These are phyloP conservation scores for Ogataea pini DNA, from an alignment of 805 yeast species.

Conservation along the genomic window DNA sequence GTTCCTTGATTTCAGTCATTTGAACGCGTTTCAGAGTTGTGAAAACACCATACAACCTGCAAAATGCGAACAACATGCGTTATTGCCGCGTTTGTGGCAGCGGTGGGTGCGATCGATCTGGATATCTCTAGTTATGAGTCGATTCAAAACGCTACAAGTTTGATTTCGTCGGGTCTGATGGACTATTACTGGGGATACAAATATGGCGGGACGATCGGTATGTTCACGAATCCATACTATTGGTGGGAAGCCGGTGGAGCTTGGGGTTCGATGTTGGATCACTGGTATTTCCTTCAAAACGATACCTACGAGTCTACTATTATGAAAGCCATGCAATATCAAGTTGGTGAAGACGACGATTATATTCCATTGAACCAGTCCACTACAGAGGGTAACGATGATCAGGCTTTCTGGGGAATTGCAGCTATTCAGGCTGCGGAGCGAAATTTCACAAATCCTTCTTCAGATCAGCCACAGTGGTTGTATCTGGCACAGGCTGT, in stretches of 20 bases:
- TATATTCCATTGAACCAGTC: slow-evolving; percentile 87
- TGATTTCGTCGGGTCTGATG: slow-evolving; percentile 61
- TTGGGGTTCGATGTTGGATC: slow-evolving; percentile 84
- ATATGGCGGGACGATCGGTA: slow-evolving; percentile 79
- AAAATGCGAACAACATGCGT: background rate
- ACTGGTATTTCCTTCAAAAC: slow-evolving; percentile 69
- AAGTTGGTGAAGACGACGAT: slow-evolving; percentile 71
- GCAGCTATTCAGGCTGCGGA: slow-evolving; percentile 93
- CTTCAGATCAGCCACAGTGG: slow-evolving; percentile 69
- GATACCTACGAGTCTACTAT: slow-evolving; percentile 61
- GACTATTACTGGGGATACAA: slow-evolving; percentile 65
- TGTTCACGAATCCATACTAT: slow-evolving; percentile 88
- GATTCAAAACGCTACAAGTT: slow-evolving; percentile 50
- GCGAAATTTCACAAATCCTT: slow-evolving; percentile 75
- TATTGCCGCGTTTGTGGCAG: background rate
- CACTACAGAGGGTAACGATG: slow-evolving; percentile 95
- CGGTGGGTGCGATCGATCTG: slow-evolving; percentile 24
- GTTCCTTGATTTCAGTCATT: too few species aligned
- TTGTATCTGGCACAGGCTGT: slow-evolving; percentile 82
- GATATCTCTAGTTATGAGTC: slow-evolving; percentile 45
- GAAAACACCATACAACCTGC: background rate
- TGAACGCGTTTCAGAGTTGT: too few species aligned
- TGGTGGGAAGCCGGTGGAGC: slow-evolving; percentile 99
- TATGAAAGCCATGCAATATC: slow-evolving; percentile 65
- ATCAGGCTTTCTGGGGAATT: slow-evolving; percentile 96